These are phyloP conservation scores for Globisporangium okanoganense DNA, from an alignment of 352 stramenopile genomes.

Conservation along the genomic window DNA sequence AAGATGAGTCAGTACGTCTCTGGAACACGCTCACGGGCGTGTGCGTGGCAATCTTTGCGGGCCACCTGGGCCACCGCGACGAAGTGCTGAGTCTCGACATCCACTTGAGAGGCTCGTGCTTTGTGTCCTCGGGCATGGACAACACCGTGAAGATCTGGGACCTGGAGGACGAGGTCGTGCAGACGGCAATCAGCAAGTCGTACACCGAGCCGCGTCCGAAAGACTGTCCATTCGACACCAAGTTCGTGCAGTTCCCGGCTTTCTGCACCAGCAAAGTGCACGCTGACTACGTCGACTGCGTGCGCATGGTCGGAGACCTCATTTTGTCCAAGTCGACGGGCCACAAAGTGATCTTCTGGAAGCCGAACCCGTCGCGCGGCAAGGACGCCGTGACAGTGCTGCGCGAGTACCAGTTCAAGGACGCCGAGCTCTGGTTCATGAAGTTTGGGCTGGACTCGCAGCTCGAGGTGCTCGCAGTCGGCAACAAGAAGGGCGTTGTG, in stretches of 20 bases:
- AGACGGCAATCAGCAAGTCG: conserved; percentile 70
- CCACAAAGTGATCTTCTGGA: conserved; percentile 92
- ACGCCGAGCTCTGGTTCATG: conserved; percentile 86
- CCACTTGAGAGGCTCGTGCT: conserved; percentile 86
- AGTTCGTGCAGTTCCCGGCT: conserved; percentile 88
- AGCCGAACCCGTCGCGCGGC: conserved; percentile 78
- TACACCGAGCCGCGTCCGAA: conserved; percentile 64
- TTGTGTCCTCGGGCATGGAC: conserved; percentile 90
- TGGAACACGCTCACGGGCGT: conserved; percentile 90
- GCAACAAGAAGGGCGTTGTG: conserved; percentile 80
- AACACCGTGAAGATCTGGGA: conserved; percentile 95
- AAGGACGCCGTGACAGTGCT: conserved; percentile 80
- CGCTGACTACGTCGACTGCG: conserved; percentile 89
- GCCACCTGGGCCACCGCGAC: conserved; percentile 87
- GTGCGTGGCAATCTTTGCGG: conserved; percentile 91
- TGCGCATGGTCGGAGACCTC: conserved; percentile 73
- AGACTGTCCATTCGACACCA: conserved; percentile 71
- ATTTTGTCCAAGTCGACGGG: conserved; percentile 82
- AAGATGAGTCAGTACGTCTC: conserved; percentile 91
- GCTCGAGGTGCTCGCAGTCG: conserved; percentile 72
- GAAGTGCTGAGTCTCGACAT: conserved; percentile 89
- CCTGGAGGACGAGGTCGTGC: conserved; percentile 67
- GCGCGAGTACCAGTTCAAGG: conserved; percentile 78
- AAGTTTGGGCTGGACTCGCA: conserved; percentile 78
- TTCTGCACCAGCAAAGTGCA: conserved; percentile 92